Base-by-base conservation (phyloP, 177 flowering plant genomes). In the Vitis hybrid region DNA sequence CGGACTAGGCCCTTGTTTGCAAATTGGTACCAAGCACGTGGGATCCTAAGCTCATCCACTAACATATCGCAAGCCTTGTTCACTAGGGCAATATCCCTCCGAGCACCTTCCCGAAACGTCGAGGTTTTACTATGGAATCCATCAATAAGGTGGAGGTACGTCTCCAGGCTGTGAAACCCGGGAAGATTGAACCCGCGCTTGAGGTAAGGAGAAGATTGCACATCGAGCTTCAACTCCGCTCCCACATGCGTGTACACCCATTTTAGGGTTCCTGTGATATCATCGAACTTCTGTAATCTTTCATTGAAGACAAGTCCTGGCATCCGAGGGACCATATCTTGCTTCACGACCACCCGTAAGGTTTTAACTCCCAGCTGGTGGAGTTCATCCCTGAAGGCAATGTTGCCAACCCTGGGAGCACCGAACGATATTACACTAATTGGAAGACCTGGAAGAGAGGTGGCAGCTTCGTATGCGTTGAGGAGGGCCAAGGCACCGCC, bases 381-480 rank as follows among this genome's bases (percentile, higher is more conserved):
- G 2, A 75, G 74, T 63, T 67, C 39, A 4, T 76, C 74, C 26
- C 56, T 30, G 59, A 80, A 80, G 2, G 68, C 75, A 0, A 56
- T 14, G 71, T 80, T 80, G 0, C 82, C 80, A 2, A 74, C 82
- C 51, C 80, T 63, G 1, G 80, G 80, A 2, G 77, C 80, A 0
- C 79, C 82, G 15, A 76, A 80, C 7, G 82, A 76, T 11, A 78
- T 56, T 17, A 78, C 81, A 13, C 60, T 74, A 6, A 76, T 56
- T 11, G 56, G 69, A 1, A 79, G 51, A 10, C 14, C 64, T 3
- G 78, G 79, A 39, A 69, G 2, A 1, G 39, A 2, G 0, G 15
- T 3, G 8, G 67, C 75, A 1, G 75, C 73, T 15, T 76, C 79
- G 34, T 79, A 61, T 2, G 77, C 78, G 10, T 64, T 71, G 11